Percentiles rank a stretch among this genome's conserved stretches.
Evolutionary conservation across 768 basidiomycete genomes (phyloP).

Genomic region (Fomitopsis serialis): DNA sequence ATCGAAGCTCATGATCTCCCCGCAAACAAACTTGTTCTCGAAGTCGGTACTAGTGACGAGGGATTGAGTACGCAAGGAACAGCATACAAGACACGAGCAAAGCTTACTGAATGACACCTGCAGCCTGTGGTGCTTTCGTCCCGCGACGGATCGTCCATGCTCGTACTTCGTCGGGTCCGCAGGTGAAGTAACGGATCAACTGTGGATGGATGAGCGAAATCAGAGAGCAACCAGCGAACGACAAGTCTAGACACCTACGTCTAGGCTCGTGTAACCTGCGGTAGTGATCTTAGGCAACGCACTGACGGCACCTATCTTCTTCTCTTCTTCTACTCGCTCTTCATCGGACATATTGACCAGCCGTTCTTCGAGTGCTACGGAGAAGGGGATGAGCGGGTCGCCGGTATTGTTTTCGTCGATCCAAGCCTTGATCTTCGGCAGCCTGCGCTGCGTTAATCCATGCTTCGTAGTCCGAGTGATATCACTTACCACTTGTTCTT

Average conservation of each 20-base stretch:
- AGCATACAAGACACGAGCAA: conserved; percentile 22
- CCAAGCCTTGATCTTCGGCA: conserved; percentile 97
- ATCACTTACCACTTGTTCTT: conserved; percentile 91
- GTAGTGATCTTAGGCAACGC: conserved; percentile 92
- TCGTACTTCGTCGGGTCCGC: conserved; percentile 93
- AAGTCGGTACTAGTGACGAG: conserved; percentile 71
- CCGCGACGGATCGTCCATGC: conserved; percentile 97
- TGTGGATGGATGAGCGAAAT: conserved; percentile 22
- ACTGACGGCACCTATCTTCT: conserved; percentile 66
- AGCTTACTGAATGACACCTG: conserved; percentile 89
- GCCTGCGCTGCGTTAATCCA: conserved; percentile 35
- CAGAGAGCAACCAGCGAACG: not conserved
- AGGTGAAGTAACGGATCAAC: conserved; percentile 96
- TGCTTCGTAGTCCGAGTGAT: not conserved
- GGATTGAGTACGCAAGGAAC: not conserved
- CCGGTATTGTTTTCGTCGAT: conserved; percentile 96
- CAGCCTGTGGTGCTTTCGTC: conserved; percentile 94
- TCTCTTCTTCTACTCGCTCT: conserved; percentile 66
- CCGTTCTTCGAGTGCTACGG: conserved; percentile 92
- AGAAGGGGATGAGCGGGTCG: conserved; percentile 94
- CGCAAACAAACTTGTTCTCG: conserved; percentile 96
- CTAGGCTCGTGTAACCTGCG: conserved; percentile 83
- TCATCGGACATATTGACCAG: conserved; percentile 66
- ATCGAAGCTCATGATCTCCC: conserved; percentile 91
- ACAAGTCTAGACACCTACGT: conserved; percentile 41